Evolutionary conservation across 768 basidiomycete genomes (phyloP).

Genomic region (Boletus vinaceobasis): DNA sequence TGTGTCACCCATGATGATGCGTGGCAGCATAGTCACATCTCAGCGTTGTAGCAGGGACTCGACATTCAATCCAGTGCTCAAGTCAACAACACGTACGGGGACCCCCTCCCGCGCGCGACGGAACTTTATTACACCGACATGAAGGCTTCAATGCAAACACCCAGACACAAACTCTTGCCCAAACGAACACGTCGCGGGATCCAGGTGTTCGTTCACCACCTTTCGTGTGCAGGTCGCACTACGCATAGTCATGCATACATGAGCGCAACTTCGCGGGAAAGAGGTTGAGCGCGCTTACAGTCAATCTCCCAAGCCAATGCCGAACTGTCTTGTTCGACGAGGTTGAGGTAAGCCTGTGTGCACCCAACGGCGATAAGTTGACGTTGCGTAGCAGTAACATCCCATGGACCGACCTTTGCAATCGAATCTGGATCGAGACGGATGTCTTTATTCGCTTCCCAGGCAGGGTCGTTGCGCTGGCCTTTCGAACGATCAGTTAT

Average conservation of each 20-base stretch:
- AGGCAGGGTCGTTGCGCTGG: slow-evolving; percentile 32
- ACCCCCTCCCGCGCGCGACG: no score
- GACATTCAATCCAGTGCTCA: background rate
- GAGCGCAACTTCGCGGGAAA: background rate
- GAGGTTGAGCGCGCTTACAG: slow-evolving; percentile 40
- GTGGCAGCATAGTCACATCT: background rate
- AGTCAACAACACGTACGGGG: no score
- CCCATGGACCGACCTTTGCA: slow-evolving; percentile 47
- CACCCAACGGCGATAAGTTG: background rate
- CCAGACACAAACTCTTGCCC: background rate
- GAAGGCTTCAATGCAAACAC: background rate
- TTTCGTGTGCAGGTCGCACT: slow-evolving; percentile 55
- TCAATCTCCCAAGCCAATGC: slow-evolving; percentile 82
- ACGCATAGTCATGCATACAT: background rate
- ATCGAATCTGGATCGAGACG: slow-evolving; percentile 65
- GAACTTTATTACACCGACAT: background rate
- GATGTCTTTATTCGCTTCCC: slow-evolving; percentile 43
- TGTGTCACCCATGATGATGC: background rate
- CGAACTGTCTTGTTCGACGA: slow-evolving; percentile 65
- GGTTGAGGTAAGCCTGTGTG: slow-evolving; percentile 58
- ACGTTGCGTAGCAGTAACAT: background rate
- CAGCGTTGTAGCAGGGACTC: background rate
- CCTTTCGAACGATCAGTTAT: slow-evolving; percentile 37
- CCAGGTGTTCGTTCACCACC: slow-evolving; percentile 35
- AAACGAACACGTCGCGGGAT: background rate